These are phyloP conservation scores for Acanthamoeba culbertsoni DNA, from an alignment of 208 protist genomes.

Conservation along the genomic window DNA sequence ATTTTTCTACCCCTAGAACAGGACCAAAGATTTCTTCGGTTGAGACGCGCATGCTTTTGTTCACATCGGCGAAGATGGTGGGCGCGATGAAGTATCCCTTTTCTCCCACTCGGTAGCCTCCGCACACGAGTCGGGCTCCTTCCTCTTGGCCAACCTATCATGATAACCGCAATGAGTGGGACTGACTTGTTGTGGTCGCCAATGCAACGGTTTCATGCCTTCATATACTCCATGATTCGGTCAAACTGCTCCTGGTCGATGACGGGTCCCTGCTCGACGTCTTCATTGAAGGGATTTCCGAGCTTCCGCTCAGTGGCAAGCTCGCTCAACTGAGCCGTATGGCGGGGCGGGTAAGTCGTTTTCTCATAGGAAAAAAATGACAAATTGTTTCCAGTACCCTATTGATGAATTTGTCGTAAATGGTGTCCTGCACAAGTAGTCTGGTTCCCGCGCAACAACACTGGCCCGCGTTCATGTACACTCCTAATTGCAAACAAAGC, in stretches of 20 bases:
- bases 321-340: not conserved
- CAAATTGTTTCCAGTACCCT: no score
- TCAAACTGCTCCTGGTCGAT: constrained; percentile 24
- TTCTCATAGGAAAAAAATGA: not conserved
- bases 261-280: not conserved
- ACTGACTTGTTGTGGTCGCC: no score
- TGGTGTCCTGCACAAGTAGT: constrained; percentile 6
- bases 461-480: constrained; percentile 92
- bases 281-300: not conserved
- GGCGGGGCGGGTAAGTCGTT: not conserved
- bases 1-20: not conserved
- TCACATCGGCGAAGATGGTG: constrained; percentile 89
- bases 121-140: constrained; percentile 87
- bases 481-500: constrained; percentile 74
- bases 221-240: not conserved
- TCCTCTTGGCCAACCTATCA: not conserved
- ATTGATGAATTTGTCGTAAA: constrained; percentile 46
- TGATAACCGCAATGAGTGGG: not conserved
- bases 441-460: constrained; percentile 89
- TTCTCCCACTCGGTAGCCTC: constrained; percentile 81
- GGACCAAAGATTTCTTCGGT: not conserved
- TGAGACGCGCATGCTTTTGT: constrained; percentile 72
- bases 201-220: not conserved
- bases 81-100: constrained; percentile 88
- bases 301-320: not conserved